Percentiles rank a stretch among this genome's conserved stretches.
These are phyloP conservation scores for Calvatia gigantea DNA, from an alignment of 768 basidiomycete species.

Conservation along the genomic window DNA sequence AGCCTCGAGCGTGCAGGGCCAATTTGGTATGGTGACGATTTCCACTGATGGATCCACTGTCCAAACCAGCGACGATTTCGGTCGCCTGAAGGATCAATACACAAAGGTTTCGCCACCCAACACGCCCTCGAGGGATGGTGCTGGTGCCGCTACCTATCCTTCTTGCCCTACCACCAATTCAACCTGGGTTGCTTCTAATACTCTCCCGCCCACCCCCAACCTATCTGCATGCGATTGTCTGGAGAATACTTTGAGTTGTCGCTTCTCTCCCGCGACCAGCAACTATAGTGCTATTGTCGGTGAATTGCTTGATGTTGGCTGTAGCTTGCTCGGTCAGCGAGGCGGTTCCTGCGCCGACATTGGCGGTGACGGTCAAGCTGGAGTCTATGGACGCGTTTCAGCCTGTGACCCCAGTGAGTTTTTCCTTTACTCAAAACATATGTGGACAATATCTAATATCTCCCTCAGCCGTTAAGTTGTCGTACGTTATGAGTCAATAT, in stretches of 20 bases:
- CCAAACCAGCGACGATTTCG: slow-evolving; percentile 65
- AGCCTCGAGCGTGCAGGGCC: slow-evolving; percentile 62
- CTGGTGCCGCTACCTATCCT: slow-evolving; percentile 48
- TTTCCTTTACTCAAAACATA: not conserved
- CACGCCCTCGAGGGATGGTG: slow-evolving; percentile 44
- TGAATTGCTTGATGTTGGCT: slow-evolving; percentile 61
- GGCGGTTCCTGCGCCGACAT: slow-evolving; percentile 68
- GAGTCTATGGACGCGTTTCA: slow-evolving; percentile 73
- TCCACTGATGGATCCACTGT: slow-evolving; percentile 63
- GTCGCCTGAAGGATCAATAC: slow-evolving; percentile 62
- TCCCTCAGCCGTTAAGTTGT: slow-evolving; percentile 65
- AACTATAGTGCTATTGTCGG: slow-evolving; percentile 64
- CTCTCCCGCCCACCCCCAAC: slow-evolving; percentile 83
- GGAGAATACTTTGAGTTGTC: slow-evolving; percentile 63
- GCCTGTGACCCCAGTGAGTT: slow-evolving; percentile 75
- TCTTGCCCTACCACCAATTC: slow-evolving; percentile 62
- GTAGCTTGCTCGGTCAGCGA: slow-evolving; percentile 65
- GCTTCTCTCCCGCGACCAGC: slow-evolving; percentile 59
- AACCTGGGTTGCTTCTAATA: slow-evolving; percentile 62
- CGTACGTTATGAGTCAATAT: slow-evolving; percentile 78
- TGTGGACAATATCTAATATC: slow-evolving; percentile 1
- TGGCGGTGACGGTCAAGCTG: slow-evolving; percentile 65
- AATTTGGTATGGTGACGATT: slow-evolving; percentile 86
- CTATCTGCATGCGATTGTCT: slow-evolving; percentile 77
- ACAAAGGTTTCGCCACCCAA: slow-evolving; percentile 52